Conservation (phyloP, 768 basidiomycete genomes). For the Postia placenta region DNA sequence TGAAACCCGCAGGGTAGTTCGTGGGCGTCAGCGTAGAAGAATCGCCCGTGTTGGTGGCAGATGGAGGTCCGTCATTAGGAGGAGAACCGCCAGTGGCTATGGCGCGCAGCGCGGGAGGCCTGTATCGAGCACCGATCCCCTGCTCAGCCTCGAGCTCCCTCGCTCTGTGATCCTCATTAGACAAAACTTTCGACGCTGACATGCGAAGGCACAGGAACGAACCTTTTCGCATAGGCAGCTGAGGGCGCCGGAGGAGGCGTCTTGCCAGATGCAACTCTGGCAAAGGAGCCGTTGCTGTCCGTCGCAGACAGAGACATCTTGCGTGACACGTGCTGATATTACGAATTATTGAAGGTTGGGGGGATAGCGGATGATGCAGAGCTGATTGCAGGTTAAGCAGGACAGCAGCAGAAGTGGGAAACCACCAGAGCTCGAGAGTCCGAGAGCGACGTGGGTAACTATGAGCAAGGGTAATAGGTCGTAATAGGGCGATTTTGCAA, state of each 20-base stretch:
- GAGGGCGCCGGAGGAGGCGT: conserved; percentile 89
- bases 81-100: conserved; percentile 66
- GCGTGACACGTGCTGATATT: conserved; percentile 63
- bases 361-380: conserved; percentile 17
- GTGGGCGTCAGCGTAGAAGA: conserved; percentile 55
- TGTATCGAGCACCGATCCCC: conserved; percentile 57
- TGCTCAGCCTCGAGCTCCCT: conserved; percentile 82
- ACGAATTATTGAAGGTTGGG: conserved; percentile 61
- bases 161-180: conserved; percentile 43
- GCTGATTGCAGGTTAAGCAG: conserved; percentile 25
- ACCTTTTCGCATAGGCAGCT: conserved; percentile 87
- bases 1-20: conserved; percentile 81
- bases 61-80: conserved; percentile 59
- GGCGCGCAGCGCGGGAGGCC: conserved; percentile 73
- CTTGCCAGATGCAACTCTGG: conserved; percentile 79
- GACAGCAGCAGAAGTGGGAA: conserved; percentile 22
- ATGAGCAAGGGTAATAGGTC: conserved; percentile 35
- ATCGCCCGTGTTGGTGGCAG: conserved; percentile 54
- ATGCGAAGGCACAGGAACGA: conserved; percentile 16
- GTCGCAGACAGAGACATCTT: conserved; percentile 91
- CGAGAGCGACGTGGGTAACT: conserved; percentile 32
- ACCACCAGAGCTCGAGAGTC: conserved; percentile 20
- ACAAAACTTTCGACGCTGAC: conserved; percentile 12
- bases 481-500: conserved; percentile 29
- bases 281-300: conserved; percentile 78